A percentile compares a stretch with the other conserved stretches of the same genome.
Evolutionary conservation across 1,284 basidiomycete species (phyloP).

Genomic region (Ganoderma lingzhi): DNA sequence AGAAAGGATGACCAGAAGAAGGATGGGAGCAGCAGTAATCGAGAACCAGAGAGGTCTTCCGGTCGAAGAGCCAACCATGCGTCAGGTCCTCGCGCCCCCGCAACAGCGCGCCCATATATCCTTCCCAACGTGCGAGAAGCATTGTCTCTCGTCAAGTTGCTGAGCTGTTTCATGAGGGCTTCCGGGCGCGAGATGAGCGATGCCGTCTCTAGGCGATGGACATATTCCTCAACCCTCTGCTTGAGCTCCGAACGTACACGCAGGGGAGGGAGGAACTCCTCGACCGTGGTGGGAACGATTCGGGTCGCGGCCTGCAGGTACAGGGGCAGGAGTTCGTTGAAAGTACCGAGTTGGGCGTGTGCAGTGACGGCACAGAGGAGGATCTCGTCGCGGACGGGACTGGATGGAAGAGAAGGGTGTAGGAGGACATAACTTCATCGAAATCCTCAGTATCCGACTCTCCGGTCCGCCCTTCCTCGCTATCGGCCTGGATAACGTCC

Average conservation of each 20-base stretch:
- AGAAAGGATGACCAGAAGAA: constrained; percentile 70
- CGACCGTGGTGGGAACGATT: constrained; percentile 44
- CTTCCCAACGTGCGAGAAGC: constrained; percentile 47
- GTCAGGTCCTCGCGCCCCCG: constrained; percentile 56
- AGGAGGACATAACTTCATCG: not conserved
- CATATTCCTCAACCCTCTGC: constrained; percentile 51
- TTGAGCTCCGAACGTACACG: constrained; percentile 41
- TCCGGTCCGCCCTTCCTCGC: constrained; percentile 7
- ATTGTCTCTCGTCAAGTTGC: constrained; percentile 48
- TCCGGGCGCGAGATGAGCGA: constrained; percentile 57
- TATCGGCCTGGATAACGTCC: constrained; percentile 8
- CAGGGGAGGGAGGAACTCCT: constrained; percentile 47
- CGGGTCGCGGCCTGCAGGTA: constrained; percentile 50
- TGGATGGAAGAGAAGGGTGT: constrained; percentile 2
- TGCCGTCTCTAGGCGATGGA: constrained; percentile 57
- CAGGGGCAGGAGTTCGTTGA: constrained; percentile 57
- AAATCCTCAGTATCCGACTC: constrained; percentile 24
- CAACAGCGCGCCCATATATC: constrained; percentile 57
- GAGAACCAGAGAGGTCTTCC: constrained; percentile 43
- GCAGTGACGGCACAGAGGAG: constrained; percentile 65
- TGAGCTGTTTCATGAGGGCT: constrained; percentile 58
- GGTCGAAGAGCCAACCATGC: constrained; percentile 55
- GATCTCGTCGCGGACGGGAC: constrained; percentile 43
- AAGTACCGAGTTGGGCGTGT: constrained; percentile 61
- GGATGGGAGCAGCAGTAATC: constrained; percentile 59